Percentiles rank a stretch among this genome's conserved stretches.
Conservation (phyloP, 106 monocot species). For the Acorus gramineus region DNA sequence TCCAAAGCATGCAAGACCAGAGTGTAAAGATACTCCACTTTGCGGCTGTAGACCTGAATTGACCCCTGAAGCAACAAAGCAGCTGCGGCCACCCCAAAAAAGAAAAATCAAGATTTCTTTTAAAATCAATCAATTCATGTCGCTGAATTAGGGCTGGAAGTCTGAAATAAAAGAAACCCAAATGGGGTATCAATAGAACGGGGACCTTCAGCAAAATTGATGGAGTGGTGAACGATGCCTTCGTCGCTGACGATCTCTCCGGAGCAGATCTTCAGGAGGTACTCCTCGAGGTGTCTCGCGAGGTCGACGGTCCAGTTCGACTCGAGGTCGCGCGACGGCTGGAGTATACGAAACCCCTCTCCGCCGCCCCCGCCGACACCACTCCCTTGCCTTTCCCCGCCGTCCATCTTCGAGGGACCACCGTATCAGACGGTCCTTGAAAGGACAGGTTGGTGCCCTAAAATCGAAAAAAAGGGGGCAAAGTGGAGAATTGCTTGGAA, state of each 20-base stretch:
- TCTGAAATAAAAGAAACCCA: neutral
- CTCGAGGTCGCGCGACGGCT: slow-evolving; percentile 61
- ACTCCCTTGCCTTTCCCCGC: slow-evolving; percentile 12
- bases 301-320: slow-evolving; percentile 87
- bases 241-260: slow-evolving; percentile 48
- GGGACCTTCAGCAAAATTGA: slow-evolving; percentile 88
- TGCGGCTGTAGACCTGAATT: slow-evolving; percentile 86
- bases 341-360: slow-evolving; percentile 28
- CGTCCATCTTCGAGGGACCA: slow-evolving; percentile 17
- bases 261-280: slow-evolving; percentile 89
- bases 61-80: slow-evolving; percentile 87
- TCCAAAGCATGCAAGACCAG: slow-evolving; percentile 74
- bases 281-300: slow-evolving; percentile 83
- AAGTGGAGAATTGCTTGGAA: no score
- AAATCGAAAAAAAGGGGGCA: no score
- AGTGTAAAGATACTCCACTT: slow-evolving; percentile 85
- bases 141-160: no score
- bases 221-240: slow-evolving; percentile 25
- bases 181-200: neutral
- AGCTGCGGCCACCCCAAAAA: slow-evolving; percentile 35
- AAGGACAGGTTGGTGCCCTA: no score
- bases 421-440: no score
- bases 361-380: slow-evolving; percentile 5
- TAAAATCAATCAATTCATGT: neutral
- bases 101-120: slow-evolving; percentile 5